Conservation (phyloP, 768 basidiomycete genomes). For the Suillus subalutaceus region DNA sequence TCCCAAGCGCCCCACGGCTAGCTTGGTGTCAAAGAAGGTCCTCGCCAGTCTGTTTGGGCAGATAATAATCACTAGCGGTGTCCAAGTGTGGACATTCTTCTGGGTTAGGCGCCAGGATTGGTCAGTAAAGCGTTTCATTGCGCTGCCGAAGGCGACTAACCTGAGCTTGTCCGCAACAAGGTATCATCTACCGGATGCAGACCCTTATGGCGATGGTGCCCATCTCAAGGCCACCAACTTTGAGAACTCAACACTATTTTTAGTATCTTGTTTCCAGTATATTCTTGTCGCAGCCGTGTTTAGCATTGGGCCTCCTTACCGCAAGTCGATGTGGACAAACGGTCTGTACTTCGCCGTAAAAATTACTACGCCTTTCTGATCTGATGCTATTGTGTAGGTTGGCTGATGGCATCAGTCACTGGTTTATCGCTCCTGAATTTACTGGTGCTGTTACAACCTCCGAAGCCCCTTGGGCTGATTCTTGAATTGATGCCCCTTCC, state of each 20-base stretch:
- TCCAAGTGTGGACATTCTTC: slow-evolving; percentile 87
- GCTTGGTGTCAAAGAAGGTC: slow-evolving; percentile 94
- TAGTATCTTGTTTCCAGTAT: slow-evolving; percentile 98
- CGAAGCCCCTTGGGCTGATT: slow-evolving; percentile 55
- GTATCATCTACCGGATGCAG: slow-evolving; percentile 61
- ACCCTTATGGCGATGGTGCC: slow-evolving; percentile 56
- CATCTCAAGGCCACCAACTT: slow-evolving; percentile 84
- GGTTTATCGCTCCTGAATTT: slow-evolving; percentile 73
- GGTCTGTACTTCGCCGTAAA: slow-evolving; percentile 48
- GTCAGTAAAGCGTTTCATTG: slow-evolving; percentile 42
- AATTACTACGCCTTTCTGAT: slow-evolving; percentile 4
- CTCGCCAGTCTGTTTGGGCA: slow-evolving; percentile 93
- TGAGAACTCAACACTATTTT: slow-evolving; percentile 91
- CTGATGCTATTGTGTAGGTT: slow-evolving; percentile 46
- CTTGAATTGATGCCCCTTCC: slow-evolving; percentile 83
- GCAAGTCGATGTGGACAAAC: slow-evolving; percentile 94
- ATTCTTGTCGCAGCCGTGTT: slow-evolving; percentile 96
- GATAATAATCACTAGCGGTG: slow-evolving; percentile 77
- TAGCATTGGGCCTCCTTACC: slow-evolving; percentile 96
- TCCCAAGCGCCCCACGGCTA: slow-evolving; percentile 92
- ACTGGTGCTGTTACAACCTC: slow-evolving; percentile 75
- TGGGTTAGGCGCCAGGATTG: slow-evolving; percentile 88
- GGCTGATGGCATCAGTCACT: slow-evolving; percentile 79
- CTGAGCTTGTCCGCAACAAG: slow-evolving; percentile 37
- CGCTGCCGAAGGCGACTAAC: slow-evolving; percentile 6